phyloP scores from a whole-genome alignment of 345 rosid genomes.

The Populus tremula region DNA sequence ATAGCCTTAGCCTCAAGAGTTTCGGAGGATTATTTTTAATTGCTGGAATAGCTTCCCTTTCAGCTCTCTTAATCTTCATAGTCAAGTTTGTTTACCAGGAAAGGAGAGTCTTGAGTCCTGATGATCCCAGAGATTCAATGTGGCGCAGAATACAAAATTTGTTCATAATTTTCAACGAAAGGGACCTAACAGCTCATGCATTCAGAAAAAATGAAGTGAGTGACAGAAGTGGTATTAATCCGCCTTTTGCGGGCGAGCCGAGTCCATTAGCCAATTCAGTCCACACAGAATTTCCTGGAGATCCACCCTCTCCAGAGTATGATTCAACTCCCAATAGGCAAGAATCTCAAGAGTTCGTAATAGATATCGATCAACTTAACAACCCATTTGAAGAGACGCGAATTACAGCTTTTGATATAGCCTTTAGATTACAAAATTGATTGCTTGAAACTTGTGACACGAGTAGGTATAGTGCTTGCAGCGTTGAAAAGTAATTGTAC shows the following conservation, averaged over 20 bases:
- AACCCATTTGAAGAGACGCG: background rate
- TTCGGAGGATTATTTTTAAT: conserved; percentile 24
- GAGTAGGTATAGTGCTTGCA: background rate
- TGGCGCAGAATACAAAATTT: background rate
- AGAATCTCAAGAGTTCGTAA: background rate
- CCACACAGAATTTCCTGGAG: background rate
- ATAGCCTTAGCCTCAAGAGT: background rate
- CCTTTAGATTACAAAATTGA: background rate
- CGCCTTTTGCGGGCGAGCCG: background rate
- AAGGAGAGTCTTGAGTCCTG: background rate
- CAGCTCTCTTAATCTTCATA: background rate
- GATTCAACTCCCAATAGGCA: background rate
- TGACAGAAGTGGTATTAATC: background rate
- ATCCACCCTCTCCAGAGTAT: background rate
- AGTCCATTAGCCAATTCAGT: background rate
- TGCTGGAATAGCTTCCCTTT: conserved; percentile 4
- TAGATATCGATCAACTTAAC: background rate
- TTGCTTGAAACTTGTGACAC: background rate
- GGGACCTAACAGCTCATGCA: background rate
- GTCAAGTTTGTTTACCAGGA: conserved; percentile 10
- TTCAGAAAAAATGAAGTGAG: background rate
- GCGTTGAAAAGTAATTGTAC: background rate
- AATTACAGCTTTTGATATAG: too few species aligned
- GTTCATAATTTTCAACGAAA: conserved; percentile 8
- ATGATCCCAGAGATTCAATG: background rate